phyloP scores from a whole-genome alignment of 2,329 filamentous ascomycete genomes.

The Leptosphaerulina australis region DNA sequence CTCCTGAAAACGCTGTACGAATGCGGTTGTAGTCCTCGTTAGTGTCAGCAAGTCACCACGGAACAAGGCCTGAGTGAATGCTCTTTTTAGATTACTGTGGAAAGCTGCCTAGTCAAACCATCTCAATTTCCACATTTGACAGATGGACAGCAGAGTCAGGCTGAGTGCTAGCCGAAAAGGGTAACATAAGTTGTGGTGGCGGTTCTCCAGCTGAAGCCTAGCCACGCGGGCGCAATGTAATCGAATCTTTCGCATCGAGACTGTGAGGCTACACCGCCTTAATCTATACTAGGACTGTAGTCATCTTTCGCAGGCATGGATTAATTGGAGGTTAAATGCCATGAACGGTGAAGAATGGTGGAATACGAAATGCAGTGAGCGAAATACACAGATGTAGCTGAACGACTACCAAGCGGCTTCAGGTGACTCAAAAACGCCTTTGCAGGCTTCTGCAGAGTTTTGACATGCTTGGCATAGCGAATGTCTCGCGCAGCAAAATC shows the following conservation, averaged over 20 bases:
- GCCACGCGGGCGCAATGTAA: constrained; percentile 7
- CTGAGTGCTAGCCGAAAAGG: constrained; percentile 9
- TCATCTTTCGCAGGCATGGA: constrained; percentile 4
- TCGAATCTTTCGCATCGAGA: constrained; percentile 9
- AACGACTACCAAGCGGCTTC: neutral
- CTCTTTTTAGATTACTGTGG: constrained; percentile 3
- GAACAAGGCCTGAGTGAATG: constrained; percentile 1
- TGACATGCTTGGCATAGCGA: constrained; percentile 4
- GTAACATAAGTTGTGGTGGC: constrained; percentile 12
- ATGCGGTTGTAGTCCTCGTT: neutral
- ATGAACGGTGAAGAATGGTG: neutral
- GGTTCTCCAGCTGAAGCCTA: constrained; percentile 18
- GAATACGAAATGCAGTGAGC: neutral
- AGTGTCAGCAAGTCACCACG: constrained; percentile 6
- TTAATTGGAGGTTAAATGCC: neutral
- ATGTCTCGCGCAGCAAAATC: constrained; percentile 3
- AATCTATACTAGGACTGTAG: neutral
- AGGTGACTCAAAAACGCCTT: constrained; percentile 2
- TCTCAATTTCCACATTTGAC: constrained; percentile 14
- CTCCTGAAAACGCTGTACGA: constrained; percentile 4
- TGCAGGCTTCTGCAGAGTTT: neutral
- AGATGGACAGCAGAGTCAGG: neutral
- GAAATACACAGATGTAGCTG: neutral
- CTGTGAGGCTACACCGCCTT: constrained; percentile 3
- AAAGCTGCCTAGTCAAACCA: constrained; percentile 6